Base-by-base conservation (phyloP, 192 early-diverging fungal genomes). In the Cetraspora pellucida region DNA sequence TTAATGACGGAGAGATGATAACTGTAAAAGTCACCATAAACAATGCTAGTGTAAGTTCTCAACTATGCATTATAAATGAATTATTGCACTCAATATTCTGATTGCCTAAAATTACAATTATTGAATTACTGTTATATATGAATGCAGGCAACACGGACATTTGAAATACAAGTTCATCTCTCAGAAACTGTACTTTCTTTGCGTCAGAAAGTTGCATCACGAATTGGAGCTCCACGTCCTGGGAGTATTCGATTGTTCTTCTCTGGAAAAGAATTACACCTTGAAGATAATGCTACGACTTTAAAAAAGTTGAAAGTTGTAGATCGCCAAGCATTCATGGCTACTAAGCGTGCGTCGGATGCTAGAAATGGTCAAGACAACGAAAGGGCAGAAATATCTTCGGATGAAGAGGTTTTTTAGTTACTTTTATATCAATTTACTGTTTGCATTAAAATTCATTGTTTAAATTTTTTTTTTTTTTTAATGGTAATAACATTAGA, bases 1-100 rank as follows among this genome's bases (percentile, higher is more conserved):
- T 85, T 27, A 81, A 84, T 43, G 83, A 84, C 52, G 83, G 78
- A 21, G 72, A 79, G 10, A 80, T 82, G 79, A 79, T 84, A 47
- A 77, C 79, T 19, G 64, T 84, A 64, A 82, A 80, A 65, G 75
- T 84, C 28, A 82, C 57, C 46, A 70, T 37, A 60, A 55, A 55
- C 67, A 19, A 64, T 37, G 46, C 11, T 10, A 37, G 50, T 23
- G 60, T 75, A 64, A 64, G 60, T 58, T 19, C 11, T 30, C 13
- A 59, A 19, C 19, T 28, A 72, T n/a, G n/a, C n/a, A n/a, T 11
- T 59, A 44, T 45, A 17, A 10, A 54, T 55, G 10, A 31, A 27
- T 65, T 64, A 23, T n/a, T 21, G 47, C 19, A 37, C 44, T 57
- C 21, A 16, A 25, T 54, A 19, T 54, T 54, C 19, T 16, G 16